Evolutionary conservation across 169 alveolate species (phyloP).

Genomic region (Fabrea salina): DNA sequence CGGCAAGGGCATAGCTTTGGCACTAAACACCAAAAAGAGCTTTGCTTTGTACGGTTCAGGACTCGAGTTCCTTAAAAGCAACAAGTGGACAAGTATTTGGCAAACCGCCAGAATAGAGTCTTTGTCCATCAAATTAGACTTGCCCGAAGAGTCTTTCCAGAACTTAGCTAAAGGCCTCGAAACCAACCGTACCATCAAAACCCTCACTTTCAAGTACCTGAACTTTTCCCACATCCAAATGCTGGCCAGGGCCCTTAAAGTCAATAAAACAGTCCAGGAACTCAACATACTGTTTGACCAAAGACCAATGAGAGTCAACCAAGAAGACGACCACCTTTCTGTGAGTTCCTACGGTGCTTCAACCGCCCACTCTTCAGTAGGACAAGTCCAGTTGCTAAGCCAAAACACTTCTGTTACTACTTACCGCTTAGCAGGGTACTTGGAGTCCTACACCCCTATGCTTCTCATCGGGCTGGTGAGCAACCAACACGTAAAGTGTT

Average conservation of each 20-base stretch:
- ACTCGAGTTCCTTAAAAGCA: background rate
- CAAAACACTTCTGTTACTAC: background rate
- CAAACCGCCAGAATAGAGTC: background rate
- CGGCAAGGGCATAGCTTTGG: background rate
- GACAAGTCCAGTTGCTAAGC: background rate
- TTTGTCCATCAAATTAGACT: background rate
- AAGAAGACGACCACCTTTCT: background rate
- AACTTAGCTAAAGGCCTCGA: background rate
- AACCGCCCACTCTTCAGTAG: background rate
- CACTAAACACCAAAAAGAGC: background rate
- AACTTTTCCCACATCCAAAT: background rate
- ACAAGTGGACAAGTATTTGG: background rate
- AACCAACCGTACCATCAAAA: background rate
- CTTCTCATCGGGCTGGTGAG: constrained; percentile 7
- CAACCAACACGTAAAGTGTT: background rate
- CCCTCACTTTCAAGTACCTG: background rate
- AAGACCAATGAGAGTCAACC: background rate
- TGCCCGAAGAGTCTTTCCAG: background rate
- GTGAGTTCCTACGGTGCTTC: constrained; percentile 6
- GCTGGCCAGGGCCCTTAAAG: background rate
- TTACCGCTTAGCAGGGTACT: background rate
- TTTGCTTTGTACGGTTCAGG: background rate
- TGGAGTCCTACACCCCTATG: background rate
- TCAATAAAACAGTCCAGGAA: background rate
- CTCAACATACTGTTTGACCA: background rate